Evolutionary conservation across 2,329 filamentous ascomycete species (phyloP).

Genomic region (Xylariomycetidae sp.): DNA sequence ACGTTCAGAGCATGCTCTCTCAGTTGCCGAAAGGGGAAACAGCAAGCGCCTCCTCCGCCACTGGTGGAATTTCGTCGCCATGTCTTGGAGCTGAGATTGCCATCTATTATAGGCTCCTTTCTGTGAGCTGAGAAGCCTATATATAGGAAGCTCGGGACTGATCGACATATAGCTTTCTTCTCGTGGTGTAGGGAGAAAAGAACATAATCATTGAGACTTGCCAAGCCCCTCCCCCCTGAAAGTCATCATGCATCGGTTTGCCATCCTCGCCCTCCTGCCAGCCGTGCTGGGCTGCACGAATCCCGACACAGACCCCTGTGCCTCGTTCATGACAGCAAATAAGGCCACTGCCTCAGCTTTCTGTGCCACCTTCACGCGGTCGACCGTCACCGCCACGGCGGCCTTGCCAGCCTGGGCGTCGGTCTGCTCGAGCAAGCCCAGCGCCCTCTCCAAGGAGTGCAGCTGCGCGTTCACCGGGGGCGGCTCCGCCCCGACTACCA

Average conservation of each 20-base stretch:
- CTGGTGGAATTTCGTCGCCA: too few relatives aligned
- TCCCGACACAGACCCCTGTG: conserved; percentile 23
- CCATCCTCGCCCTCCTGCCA: conserved; percentile 8
- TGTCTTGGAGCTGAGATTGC: too few relatives aligned
- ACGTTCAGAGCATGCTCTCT: too few relatives aligned
- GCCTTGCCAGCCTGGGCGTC: conserved; percentile 19
- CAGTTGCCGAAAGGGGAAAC: too few relatives aligned
- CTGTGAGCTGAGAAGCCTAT: too few relatives aligned
- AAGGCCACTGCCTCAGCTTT: conserved; percentile 27
- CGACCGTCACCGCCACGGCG: conserved; percentile 20
- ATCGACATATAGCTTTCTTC: too few relatives aligned
- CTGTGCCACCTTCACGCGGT: conserved; percentile 29
- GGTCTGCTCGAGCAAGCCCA: conserved; percentile 22
- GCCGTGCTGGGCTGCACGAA: conserved; percentile 26
- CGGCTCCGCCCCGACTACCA: conserved; percentile 10
- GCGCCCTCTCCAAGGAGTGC: conserved; percentile 24
- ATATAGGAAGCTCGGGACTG: too few relatives aligned
- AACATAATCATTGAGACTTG: too few relatives aligned
- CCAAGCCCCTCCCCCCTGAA: too few relatives aligned
- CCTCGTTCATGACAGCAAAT: conserved; percentile 28
- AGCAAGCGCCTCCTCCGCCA: too few relatives aligned
- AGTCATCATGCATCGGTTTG: conserved; percentile 8
- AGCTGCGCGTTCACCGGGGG: conserved; percentile 23
- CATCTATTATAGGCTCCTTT: too few relatives aligned
- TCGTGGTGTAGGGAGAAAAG: too few relatives aligned